A percentile compares a stretch with the other conserved stretches of the same genome.
Conservation (phyloP, 1,284 basidiomycete species). For the Naganishia albida region DNA sequence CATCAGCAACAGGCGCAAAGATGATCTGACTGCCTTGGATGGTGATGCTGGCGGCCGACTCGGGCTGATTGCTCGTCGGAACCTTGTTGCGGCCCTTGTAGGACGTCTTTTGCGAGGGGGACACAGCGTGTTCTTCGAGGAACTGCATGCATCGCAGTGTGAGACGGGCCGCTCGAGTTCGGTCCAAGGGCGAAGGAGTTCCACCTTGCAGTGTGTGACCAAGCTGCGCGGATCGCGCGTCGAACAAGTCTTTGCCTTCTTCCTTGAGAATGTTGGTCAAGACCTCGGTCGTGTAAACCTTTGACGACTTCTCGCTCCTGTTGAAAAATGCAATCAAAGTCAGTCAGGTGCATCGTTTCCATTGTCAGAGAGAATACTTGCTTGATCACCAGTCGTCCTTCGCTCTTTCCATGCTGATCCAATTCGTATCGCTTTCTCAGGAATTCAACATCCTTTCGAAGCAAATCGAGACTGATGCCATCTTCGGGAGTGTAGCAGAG, state of each 20-base stretch:
- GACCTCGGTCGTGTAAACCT: slow-evolving; percentile 87
- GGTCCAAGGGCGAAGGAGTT: slow-evolving; percentile 89
- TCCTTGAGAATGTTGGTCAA: slow-evolving; percentile 93
- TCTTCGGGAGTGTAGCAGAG: slow-evolving; percentile 92
- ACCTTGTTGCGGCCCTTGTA: slow-evolving; percentile 56
- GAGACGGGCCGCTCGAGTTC: slow-evolving; percentile 84
- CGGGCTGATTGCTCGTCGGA: slow-evolving; percentile 57
- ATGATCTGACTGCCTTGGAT: slow-evolving; percentile 77
- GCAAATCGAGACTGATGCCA: slow-evolving; percentile 78
- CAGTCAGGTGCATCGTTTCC: not conserved
- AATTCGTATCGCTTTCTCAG: slow-evolving; percentile 81
- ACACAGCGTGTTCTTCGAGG: slow-evolving; percentile 74
- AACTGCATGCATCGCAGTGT: slow-evolving; percentile 92
- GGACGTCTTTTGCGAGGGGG: slow-evolving; percentile 31
- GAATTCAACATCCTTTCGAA: slow-evolving; percentile 85
- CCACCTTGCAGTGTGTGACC: slow-evolving; percentile 97
- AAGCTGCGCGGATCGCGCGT: slow-evolving; percentile 87
- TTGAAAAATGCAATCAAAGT: slow-evolving; percentile 1
- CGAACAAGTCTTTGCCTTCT: slow-evolving; percentile 88
- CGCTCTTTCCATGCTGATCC: slow-evolving; percentile 83
- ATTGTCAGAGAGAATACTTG: slow-evolving; percentile 50
- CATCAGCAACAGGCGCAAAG: slow-evolving; percentile 81
- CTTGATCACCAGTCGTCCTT: slow-evolving; percentile 90
- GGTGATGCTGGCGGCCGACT: slow-evolving; percentile 85
- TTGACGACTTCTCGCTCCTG: slow-evolving; percentile 83